Base-by-base conservation (phyloP, 2,329 filamentous ascomycete species). In the Cladosporium sp. region DNA sequence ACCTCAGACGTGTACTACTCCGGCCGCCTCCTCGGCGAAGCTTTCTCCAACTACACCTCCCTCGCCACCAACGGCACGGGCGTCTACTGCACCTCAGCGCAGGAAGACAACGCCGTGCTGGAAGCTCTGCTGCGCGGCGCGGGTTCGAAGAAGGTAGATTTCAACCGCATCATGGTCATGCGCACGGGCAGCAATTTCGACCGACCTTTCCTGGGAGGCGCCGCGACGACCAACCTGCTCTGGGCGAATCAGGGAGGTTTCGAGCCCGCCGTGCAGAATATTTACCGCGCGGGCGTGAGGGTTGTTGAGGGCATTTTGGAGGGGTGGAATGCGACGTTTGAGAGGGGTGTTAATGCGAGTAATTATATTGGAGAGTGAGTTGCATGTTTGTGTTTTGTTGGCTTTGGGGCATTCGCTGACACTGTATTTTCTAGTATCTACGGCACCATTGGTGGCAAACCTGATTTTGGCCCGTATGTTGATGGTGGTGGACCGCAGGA, bases 1-100 rank as follows among this genome's bases (percentile, higher is more conserved):
- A 88, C 86, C 1, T 84, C 80, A 37, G 85, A 89, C 61, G 84
- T 87, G 13, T 89, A 88, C 70, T 89, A 78, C 68, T 80, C 78
- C 2, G 86, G 86, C 7, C 71, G 66, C 0, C 63, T 81, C 17
- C 76, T 89, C 3, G 74, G 79, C 8, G 75, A 80, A 40, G 78
- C 80, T 0, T 88, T 89, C 61, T 82, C 81, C 58, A 82, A 84
- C 55, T 84, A 79, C 17, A 84, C 82, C 3, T 68, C 58, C 0
- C 60, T 85, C 0, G 80, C 83, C 70, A 89, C 85, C 2, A 88
- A 88, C 60, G 84, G 84, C 3, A 80, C 77, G 0, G 84, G 82
- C 0, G 66, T 74, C 5, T 88, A 88, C 69, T 88, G 85, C 70
- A 80, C 84, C 68, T 85, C 79, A 1, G 84, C 84, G 0, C 85